A percentile compares a stretch with the other conserved stretches of the same genome.
Evolutionary conservation across 352 stramenopile genomes (phyloP).

Genomic region (Saprolegnia diclina): DNA sequence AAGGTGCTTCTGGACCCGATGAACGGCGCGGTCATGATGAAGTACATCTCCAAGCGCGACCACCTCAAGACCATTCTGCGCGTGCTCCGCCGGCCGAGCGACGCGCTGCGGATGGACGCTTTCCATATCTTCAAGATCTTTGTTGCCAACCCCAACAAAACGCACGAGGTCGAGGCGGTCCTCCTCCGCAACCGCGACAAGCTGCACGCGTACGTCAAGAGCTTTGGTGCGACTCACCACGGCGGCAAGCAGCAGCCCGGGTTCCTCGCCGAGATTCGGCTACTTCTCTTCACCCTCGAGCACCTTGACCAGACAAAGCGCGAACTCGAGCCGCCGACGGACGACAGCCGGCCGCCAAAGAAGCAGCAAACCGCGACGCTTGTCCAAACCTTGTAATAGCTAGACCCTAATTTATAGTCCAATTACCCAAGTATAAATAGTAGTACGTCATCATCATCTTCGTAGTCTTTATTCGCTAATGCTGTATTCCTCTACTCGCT

Average conservation of each 20-base stretch:
- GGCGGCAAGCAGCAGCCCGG: slow-evolving; percentile 14
- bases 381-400: slow-evolving; percentile 4
- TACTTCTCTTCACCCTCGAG: slow-evolving; percentile 22
- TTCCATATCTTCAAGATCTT: slow-evolving; percentile 89
- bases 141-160: slow-evolving; percentile 81
- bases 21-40: slow-evolving; percentile 75
- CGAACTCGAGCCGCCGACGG: slow-evolving; percentile 1
- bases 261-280: slow-evolving; percentile 13
- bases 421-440: neutral
- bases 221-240: slow-evolving; percentile 53
- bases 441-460: too few species aligned
- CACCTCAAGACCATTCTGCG: slow-evolving; percentile 76
- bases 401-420: neutral
- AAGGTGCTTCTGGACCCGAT: slow-evolving; percentile 67
- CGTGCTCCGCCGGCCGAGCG: slow-evolving; percentile 63
- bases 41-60: slow-evolving; percentile 57
- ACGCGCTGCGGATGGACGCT: slow-evolving; percentile 71
- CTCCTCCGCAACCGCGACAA: slow-evolving; percentile 72
- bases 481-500: too few species aligned
- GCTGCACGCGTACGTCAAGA: slow-evolving; percentile 62
- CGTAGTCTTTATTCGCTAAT: neutral
- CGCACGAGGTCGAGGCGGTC: slow-evolving; percentile 59
- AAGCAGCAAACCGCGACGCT: slow-evolving; percentile 3
- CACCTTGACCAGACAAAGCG: slow-evolving; percentile 12
- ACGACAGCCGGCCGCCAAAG: slow-evolving; percentile 10